Evolutionary conservation across 1,284 basidiomycete species (phyloP).

Genomic region (Leccinum insigne): DNA sequence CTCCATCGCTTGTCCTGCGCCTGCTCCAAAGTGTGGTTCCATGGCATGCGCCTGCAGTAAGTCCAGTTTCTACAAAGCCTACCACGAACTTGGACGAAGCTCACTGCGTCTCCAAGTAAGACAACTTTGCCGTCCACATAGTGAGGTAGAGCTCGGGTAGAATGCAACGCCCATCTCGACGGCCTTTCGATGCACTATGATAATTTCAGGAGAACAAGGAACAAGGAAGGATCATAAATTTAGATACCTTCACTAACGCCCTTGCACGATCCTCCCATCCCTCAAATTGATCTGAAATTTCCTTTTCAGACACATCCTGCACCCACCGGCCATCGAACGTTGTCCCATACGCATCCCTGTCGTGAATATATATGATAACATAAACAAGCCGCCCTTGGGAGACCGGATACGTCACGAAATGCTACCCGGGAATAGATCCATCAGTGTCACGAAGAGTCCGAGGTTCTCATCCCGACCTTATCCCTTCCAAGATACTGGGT

Average conservation of each 20-base stretch:
- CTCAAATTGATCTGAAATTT: conserved; percentile 34
- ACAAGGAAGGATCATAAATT: background rate
- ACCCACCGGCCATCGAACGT: conserved; percentile 38
- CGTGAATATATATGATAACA: conserved; percentile 38
- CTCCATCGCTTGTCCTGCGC: conserved; percentile 35
- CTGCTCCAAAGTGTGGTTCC: conserved; percentile 32
- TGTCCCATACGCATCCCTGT: conserved; percentile 37
- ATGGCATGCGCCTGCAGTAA: conserved; percentile 32
- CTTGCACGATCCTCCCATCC: conserved; percentile 44
- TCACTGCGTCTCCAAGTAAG: conserved; percentile 38
- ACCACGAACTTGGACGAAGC: background rate
- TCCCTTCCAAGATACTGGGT: conserved; percentile 44
- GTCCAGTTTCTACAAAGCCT: background rate
- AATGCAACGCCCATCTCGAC: conserved; percentile 34
- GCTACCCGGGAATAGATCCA: conserved; percentile 26
- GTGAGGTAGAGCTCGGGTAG: conserved; percentile 30
- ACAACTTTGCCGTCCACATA: conserved; percentile 31
- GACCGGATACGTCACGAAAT: conserved; percentile 46
- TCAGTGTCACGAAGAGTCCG: background rate
- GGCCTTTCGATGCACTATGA: conserved; percentile 20
- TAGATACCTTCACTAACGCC: conserved; percentile 39
- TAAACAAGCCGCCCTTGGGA: conserved; percentile 44
- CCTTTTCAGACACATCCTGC: conserved; percentile 29
- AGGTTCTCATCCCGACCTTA: conserved; percentile 35
- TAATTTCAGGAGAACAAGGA: conserved; percentile 2